phyloP scores from a whole-genome alignment of 352 stramenopile species.

The Globisporangium spiculum region DNA sequence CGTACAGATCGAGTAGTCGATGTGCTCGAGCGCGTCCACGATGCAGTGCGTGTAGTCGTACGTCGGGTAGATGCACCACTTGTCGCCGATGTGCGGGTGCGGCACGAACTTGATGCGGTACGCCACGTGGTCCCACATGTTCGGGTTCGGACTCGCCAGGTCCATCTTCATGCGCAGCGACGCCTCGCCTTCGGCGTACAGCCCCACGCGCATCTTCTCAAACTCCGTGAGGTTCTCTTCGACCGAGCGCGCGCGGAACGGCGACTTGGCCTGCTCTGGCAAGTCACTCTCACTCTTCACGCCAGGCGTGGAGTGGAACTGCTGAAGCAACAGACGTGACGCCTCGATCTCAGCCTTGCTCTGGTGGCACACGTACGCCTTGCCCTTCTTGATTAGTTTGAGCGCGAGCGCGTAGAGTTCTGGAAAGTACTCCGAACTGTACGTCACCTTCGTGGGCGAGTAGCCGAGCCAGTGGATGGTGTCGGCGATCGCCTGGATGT shows the following conservation, averaged over 20 bases:
- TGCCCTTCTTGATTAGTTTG: constrained; percentile 92
- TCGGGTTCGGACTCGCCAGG: constrained; percentile 96
- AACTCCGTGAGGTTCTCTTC: constrained; percentile 96
- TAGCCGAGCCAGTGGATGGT: constrained; percentile 97
- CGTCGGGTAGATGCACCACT: constrained; percentile 99
- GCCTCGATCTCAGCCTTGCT: constrained; percentile 80
- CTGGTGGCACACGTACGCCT: constrained; percentile 97
- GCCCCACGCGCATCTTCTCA: constrained; percentile 95
- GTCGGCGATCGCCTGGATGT: constrained; percentile 96
- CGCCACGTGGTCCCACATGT: constrained; percentile 98
- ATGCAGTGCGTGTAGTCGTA: constrained; percentile 99
- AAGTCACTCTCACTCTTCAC: constrained; percentile 58
- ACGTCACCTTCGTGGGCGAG: constrained; percentile 93
- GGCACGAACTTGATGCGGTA: constrained; percentile 99
- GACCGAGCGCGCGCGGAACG: constrained; percentile 89
- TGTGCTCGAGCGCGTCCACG: constrained; percentile 96
- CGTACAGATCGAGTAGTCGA: constrained; percentile 99
- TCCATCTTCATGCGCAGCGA: constrained; percentile 99
- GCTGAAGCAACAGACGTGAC: constrained; percentile 63
- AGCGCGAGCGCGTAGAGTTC: constrained; percentile 96
- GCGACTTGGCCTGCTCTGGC: constrained; percentile 70
- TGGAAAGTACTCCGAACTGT: constrained; percentile 98
- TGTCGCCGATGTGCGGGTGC: constrained; percentile 96
- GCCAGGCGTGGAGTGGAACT: constrained; percentile 65
- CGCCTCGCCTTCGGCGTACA: constrained; percentile 84